A percentile compares a stretch with the other conserved stretches of the same genome.
phyloP scores from a whole-genome alignment of 129 eudicot genomes.

The Lactuca saligna region DNA sequence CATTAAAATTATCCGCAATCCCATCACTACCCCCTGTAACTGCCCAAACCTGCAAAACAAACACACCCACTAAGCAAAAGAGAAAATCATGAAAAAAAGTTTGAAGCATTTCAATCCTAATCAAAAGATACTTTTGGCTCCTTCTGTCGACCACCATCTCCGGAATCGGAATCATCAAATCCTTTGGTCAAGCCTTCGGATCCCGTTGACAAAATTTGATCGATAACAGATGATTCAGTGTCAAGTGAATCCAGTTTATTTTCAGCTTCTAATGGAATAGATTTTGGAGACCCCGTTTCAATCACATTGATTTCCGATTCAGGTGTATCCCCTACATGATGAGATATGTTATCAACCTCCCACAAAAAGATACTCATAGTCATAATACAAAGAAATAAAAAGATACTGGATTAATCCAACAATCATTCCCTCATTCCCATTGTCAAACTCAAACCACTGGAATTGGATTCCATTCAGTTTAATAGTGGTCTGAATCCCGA shows the following conservation, averaged over 20 bases:
- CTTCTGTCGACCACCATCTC: slow-evolving; percentile 45
- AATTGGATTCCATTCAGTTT: too few relatives aligned
- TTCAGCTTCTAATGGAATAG: slow-evolving; percentile 37
- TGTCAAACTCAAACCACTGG: too few relatives aligned
- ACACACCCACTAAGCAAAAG: slow-evolving; percentile 17
- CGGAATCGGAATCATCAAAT: slow-evolving; percentile 38
- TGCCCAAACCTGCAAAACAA: slow-evolving; percentile 77
- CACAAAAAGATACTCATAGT: slow-evolving; percentile 15
- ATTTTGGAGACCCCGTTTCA: slow-evolving; percentile 29
- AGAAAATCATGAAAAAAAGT: slow-evolving; percentile 6
- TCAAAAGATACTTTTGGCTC: slow-evolving; percentile 47
- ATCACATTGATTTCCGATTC: slow-evolving; percentile 38
- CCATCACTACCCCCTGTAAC: slow-evolving; percentile 60
- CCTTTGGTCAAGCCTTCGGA: slow-evolving; percentile 43
- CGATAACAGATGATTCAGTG: slow-evolving; percentile 61
- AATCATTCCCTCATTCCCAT: too few relatives aligned
- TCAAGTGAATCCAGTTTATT: slow-evolving; percentile 22
- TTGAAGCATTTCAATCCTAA: background rate
- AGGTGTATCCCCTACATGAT: slow-evolving; percentile 38
- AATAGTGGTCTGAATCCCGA: too few relatives aligned
- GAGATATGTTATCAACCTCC: slow-evolving; percentile 22
- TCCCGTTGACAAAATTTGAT: slow-evolving; percentile 72
- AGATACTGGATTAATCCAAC: background rate
- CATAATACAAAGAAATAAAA: background rate
- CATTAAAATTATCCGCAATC: slow-evolving; percentile 67